These are phyloP conservation scores for Sphagnurus paluster DNA, from an alignment of 1,284 basidiomycete species.

Conservation along the genomic window DNA sequence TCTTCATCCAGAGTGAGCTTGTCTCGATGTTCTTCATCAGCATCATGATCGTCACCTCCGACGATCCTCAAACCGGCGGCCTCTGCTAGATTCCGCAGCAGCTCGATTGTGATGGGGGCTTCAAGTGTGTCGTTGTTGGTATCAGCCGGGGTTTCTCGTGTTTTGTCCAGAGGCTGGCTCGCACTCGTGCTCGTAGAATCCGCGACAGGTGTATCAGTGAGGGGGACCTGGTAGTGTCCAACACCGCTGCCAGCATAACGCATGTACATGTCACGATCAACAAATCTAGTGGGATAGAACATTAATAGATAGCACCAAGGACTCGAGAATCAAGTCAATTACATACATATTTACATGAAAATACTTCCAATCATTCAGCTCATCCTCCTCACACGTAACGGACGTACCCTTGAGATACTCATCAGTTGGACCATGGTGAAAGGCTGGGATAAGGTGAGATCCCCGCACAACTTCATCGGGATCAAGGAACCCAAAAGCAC, in stretches of 20 bases:
- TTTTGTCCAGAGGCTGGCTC: neutral
- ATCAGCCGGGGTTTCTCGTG: too few relatives aligned
- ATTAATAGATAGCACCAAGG: neutral
- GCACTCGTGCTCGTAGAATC: neutral
- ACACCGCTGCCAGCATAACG: conserved; percentile 7
- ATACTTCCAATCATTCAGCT: conserved; percentile 9
- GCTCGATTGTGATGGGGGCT: neutral
- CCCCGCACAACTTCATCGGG: conserved; percentile 28
- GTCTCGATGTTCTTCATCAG: neutral
- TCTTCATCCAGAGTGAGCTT: neutral
- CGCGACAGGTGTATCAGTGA: neutral
- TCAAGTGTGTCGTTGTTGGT: neutral
- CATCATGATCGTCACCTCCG: neutral
- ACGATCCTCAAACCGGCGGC: neutral
- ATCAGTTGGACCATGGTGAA: conserved; percentile 19
- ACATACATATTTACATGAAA: conserved; percentile 13
- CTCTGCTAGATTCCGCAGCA: neutral
- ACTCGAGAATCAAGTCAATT: neutral
- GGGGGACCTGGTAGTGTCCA: conserved; percentile 3
- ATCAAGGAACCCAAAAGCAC: conserved; percentile 20
- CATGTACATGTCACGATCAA: conserved; percentile 11
- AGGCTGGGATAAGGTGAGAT: conserved; percentile 33
- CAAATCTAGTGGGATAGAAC: neutral
- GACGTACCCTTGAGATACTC: neutral
- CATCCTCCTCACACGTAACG: neutral